Evolutionary conservation across 176 grass and related monocot genomes (phyloP).

Genomic region (Oryza glaberrima): DNA sequence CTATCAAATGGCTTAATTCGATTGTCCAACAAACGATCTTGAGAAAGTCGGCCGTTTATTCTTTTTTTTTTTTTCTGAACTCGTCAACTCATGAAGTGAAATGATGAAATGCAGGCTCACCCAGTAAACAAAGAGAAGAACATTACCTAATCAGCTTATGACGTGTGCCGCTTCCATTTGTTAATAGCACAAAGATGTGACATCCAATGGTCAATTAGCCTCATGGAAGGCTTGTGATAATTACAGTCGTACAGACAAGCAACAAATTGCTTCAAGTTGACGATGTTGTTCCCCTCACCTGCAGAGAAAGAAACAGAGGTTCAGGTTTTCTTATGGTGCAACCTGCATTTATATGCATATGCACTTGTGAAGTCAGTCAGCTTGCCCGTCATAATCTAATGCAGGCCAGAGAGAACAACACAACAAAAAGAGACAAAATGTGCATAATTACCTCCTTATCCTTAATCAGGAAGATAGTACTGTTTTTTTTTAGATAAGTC

Average conservation of each 20-base stretch:
- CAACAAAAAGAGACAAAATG: not conserved
- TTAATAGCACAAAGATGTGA: slow-evolving; percentile 16
- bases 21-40: not conserved
- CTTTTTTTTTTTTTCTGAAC: not conserved
- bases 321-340: not conserved
- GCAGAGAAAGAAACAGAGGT: not conserved
- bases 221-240: not conserved
- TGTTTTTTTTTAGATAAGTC: not conserved
- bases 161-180: slow-evolving; percentile 40
- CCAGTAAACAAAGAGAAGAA: slow-evolving; percentile 4
- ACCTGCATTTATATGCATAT: not conserved
- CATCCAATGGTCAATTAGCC: slow-evolving; percentile 32
- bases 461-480: not conserved
- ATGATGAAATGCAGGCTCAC: slow-evolving; percentile 18
- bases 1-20: not conserved
- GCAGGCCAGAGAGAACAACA: no score
- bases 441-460: not conserved
- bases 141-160: slow-evolving; percentile 36
- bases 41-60: not conserved
- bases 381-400: not conserved
- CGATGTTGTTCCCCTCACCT: not conserved
- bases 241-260: not conserved
- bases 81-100: not conserved
- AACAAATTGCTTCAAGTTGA: not conserved
- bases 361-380: not conserved